A percentile compares a stretch with the other conserved stretches of the same genome.
phyloP scores from a whole-genome alignment of 192 early-diverging fungal genomes.

The Linnemannia zychae region DNA sequence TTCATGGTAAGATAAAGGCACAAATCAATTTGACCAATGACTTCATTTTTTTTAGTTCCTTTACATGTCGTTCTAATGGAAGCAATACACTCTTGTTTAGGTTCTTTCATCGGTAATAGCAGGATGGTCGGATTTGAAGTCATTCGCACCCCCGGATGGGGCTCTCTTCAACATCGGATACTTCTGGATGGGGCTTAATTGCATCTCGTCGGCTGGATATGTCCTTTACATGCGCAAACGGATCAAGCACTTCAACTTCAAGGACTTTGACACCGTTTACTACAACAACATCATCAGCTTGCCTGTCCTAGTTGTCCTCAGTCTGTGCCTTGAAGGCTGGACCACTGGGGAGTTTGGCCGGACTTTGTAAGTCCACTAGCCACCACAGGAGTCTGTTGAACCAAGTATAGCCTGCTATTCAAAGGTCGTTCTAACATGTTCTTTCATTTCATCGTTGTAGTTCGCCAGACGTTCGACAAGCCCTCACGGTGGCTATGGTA shows the following conservation, averaged over 20 bases:
- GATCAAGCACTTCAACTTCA: slow-evolving; percentile 89
- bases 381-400: neutral
- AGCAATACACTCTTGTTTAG: slow-evolving; percentile 29
- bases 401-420: neutral
- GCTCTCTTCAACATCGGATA: slow-evolving; percentile 64
- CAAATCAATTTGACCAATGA: neutral
- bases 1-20: slow-evolving; percentile 72
- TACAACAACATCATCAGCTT: slow-evolving; percentile 95
- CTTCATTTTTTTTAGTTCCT: neutral
- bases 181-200: slow-evolving; percentile 94
- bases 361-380: slow-evolving; percentile 61
- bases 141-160: slow-evolving; percentile 16
- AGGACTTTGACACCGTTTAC: slow-evolving; percentile 97
- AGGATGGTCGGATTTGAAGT: slow-evolving; percentile 77
- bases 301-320: slow-evolving; percentile 80
- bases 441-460: slow-evolving; percentile 20
- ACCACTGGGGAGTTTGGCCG: slow-evolving; percentile 64
- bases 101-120: slow-evolving; percentile 88
- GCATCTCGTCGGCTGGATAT: slow-evolving; percentile 87
- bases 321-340: slow-evolving; percentile 78
- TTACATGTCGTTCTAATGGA: neutral
- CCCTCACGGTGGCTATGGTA: slow-evolving; percentile 75
- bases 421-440: neutral
- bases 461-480: slow-evolving; percentile 54
- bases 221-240: slow-evolving; percentile 90